Percentiles rank a stretch among this genome's conserved stretches.
Evolutionary conservation across 352 stramenopile species (phyloP).

Genomic region (Phytopythium oedochilum): DNA sequence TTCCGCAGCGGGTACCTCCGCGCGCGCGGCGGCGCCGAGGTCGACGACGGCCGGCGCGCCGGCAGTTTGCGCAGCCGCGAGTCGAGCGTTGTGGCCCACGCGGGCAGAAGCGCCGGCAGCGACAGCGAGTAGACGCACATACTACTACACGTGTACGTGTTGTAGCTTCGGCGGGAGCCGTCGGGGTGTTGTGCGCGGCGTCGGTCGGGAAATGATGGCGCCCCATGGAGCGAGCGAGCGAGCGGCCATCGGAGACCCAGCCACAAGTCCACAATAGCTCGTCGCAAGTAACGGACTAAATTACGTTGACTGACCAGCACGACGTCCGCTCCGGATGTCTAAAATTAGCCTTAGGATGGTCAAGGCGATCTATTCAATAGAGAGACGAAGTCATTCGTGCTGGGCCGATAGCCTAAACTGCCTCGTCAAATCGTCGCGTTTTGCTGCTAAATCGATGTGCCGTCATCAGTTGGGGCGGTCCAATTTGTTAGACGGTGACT

Average conservation of each 20-base stretch:
- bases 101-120: constrained; percentile 18
- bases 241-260: not conserved
- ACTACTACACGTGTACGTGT: too few species aligned
- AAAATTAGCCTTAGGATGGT: not conserved
- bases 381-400: not conserved
- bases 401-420: not conserved
- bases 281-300: constrained; percentile 3
- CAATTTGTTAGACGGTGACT: not conserved
- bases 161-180: too few species aligned
- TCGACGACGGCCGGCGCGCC: constrained; percentile 18
- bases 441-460: not conserved
- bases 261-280: not conserved
- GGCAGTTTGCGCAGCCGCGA: constrained; percentile 28
- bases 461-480: not conserved
- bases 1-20: constrained; percentile 20
- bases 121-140: constrained; percentile 35
- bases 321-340: not conserved
- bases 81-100: constrained; percentile 33
- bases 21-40: constrained; percentile 18
- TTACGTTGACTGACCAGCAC: not conserved
- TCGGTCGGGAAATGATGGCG: not conserved
- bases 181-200: not conserved
- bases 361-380: too few species aligned
- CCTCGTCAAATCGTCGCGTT: constrained; percentile 3
- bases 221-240: not conserved